These are phyloP conservation scores for Diaporthe vaccinii DNA, from an alignment of 2,329 filamentous ascomycete genomes.

Conservation along the genomic window DNA sequence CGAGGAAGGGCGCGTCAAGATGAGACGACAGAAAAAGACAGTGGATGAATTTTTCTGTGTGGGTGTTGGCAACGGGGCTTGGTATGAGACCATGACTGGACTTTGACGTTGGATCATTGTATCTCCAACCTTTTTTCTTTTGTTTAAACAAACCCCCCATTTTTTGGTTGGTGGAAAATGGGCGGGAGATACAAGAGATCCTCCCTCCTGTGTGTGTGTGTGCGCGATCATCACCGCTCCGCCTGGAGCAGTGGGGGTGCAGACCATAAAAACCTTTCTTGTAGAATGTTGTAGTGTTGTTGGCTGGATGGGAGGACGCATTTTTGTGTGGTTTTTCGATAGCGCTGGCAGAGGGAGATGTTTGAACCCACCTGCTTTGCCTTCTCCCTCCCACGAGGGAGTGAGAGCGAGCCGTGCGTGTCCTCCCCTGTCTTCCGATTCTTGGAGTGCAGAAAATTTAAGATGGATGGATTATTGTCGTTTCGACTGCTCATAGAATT, in stretches of 20 bases:
- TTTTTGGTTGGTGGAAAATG: neutral
- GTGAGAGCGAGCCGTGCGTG: constrained; percentile 12
- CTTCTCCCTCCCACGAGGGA: neutral
- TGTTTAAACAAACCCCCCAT: constrained; percentile 28
- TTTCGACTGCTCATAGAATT: neutral
- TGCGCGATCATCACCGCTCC: neutral
- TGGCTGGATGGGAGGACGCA: neutral
- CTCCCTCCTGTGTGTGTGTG: neutral
- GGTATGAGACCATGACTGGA: constrained; percentile 41
- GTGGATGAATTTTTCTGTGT: neutral
- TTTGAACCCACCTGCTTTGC: constrained; percentile 16
- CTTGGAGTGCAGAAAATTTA: constrained; percentile 30
- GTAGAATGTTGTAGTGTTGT: constrained; percentile 29
- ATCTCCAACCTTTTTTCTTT: constrained; percentile 37
- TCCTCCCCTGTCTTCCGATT: constrained; percentile 32
- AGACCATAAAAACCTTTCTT: constrained; percentile 14
- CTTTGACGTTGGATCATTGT: constrained; percentile 33
- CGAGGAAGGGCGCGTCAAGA: neutral
- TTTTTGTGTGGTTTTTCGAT: constrained; percentile 25
- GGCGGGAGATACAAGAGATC: constrained; percentile 26
- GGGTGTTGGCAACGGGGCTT: constrained; percentile 31
- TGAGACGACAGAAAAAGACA: neutral
- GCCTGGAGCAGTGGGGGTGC: neutral
- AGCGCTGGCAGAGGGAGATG: constrained; percentile 26
- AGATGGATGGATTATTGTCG: constrained; percentile 26